Evolutionary conservation across 345 rosid species (phyloP).

Genomic region (Angophora floribunda): DNA sequence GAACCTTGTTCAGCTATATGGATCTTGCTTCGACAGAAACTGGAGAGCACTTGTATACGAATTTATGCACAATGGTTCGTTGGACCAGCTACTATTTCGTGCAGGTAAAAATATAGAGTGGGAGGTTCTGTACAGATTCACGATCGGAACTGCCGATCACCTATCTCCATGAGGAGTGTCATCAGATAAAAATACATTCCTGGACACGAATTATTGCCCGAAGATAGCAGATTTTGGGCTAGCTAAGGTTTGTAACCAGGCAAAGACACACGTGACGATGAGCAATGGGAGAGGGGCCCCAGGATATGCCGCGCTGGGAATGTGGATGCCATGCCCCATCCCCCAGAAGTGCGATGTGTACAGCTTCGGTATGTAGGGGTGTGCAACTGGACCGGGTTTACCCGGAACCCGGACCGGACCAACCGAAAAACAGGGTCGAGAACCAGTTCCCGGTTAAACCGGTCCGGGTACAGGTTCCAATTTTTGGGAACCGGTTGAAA

Average conservation of each 20-base stretch:
- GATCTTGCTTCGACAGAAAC: not conserved
- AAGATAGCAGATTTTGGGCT: constrained; percentile 2
- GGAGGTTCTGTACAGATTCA: not conserved
- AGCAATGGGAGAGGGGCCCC: not conserved
- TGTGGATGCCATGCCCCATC: not conserved
- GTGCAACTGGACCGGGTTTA: no score
- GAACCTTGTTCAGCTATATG: not conserved
- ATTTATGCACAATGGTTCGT: constrained; percentile 2
- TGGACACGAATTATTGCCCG: not conserved
- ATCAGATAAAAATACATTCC: not conserved
- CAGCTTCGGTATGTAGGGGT: constrained; percentile 6
- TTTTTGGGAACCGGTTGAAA: no score
- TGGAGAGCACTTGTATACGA: not conserved
- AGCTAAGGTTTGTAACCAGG: constrained; percentile 1
- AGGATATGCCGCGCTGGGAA: constrained; percentile 1
- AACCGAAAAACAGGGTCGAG: no score
- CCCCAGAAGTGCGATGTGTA: constrained; percentile 4
- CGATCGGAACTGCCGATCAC: not conserved
- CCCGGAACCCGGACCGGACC: no score
- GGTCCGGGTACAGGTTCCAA: no score
- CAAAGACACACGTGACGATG: not conserved
- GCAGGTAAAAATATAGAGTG: not conserved
- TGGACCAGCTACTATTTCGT: not conserved
- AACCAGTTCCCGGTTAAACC: no score
- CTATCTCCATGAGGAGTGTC: constrained; percentile 3